Evolutionary conservation across 306 rosid species (phyloP).

Genomic region (Argentina anserina): DNA sequence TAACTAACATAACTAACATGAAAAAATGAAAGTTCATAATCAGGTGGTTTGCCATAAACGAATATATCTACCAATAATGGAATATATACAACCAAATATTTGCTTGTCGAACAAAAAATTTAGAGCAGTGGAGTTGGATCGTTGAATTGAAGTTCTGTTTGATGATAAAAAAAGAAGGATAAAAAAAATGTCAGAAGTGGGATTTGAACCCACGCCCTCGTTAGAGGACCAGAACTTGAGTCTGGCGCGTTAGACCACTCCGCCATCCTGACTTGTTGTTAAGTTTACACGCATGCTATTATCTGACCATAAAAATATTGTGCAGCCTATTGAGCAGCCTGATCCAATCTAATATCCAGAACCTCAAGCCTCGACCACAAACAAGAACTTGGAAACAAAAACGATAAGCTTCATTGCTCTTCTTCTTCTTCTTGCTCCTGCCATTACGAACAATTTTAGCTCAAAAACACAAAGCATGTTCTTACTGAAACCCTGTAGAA

Average conservation of each 20-base stretch:
- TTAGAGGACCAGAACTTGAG: conserved; percentile 14
- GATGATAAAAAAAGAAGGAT: too few species aligned
- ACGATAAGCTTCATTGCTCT: conserved; percentile 15
- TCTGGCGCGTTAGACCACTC: conserved; percentile 6
- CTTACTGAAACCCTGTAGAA: conserved; percentile 33
- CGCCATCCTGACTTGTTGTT: conserved; percentile 1
- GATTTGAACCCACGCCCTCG: conserved; percentile 13
- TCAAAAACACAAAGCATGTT: conserved; percentile 33
- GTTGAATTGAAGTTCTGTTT: too few species aligned
- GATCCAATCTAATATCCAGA: neutral
- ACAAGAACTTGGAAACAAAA: neutral
- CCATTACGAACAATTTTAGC: neutral
- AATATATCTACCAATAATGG: too few species aligned
- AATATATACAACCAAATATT: too few species aligned
- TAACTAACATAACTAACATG: too few species aligned
- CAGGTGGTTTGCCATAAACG: too few species aligned
- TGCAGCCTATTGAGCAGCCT: too few species aligned
- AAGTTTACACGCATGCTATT: fast-evolving
- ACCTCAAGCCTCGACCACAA: conserved; percentile 11
- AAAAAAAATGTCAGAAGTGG: neutral
- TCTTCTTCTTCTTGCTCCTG: neutral
- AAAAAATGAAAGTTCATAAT: too few species aligned
- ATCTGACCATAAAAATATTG: too few species aligned
- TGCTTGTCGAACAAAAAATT: too few species aligned
- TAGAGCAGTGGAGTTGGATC: too few species aligned